These are phyloP conservation scores for Pleurotus giganteus DNA, from an alignment of 768 basidiomycete species.

Conservation along the genomic window DNA sequence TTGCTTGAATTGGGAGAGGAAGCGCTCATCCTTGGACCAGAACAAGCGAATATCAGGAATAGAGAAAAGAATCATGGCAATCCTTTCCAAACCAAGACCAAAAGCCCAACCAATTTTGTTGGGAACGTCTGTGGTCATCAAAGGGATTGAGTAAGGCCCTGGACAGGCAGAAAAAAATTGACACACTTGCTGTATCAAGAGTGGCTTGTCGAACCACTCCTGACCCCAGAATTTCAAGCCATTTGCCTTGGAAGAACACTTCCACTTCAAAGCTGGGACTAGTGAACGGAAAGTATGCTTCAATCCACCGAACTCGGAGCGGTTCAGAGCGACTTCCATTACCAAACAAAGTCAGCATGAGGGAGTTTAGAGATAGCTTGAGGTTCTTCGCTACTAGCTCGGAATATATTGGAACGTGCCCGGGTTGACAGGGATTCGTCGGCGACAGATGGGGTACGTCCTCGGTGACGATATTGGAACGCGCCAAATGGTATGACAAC, in stretches of 20 bases:
- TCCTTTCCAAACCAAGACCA: slow-evolving; percentile 93
- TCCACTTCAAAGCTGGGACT: slow-evolving; percentile 98
- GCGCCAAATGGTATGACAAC: slow-evolving; percentile 56
- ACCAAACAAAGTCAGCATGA: slow-evolving; percentile 83
- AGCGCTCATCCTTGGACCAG: slow-evolving; percentile 90
- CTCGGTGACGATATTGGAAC: slow-evolving; percentile 81
- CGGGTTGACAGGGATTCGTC: slow-evolving; percentile 77
- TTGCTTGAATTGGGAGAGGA: slow-evolving; percentile 79
- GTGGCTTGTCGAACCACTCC: slow-evolving; percentile 92
- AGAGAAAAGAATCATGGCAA: slow-evolving; percentile 95
- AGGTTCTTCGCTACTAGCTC: slow-evolving; percentile 79
- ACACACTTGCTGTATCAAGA: slow-evolving; percentile 81
- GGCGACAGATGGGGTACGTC: slow-evolving; percentile 74
- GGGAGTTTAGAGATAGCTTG: slow-evolving; percentile 84
- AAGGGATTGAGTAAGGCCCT: slow-evolving; percentile 11
- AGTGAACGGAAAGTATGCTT: slow-evolving; percentile 97
- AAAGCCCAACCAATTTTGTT: slow-evolving; percentile 97
- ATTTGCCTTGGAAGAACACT: slow-evolving; percentile 93
- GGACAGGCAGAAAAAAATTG: background rate
- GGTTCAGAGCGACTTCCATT: slow-evolving; percentile 60
- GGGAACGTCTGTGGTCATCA: slow-evolving; percentile 51
- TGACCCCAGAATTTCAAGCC: slow-evolving; percentile 94
- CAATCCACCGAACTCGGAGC: slow-evolving; percentile 92
- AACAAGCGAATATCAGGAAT: slow-evolving; percentile 98
- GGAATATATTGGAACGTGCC: slow-evolving; percentile 73